These are phyloP conservation scores for Scheffersomyces lignicola DNA, from an alignment of 1,139 yeast genomes.

Conservation along the genomic window DNA sequence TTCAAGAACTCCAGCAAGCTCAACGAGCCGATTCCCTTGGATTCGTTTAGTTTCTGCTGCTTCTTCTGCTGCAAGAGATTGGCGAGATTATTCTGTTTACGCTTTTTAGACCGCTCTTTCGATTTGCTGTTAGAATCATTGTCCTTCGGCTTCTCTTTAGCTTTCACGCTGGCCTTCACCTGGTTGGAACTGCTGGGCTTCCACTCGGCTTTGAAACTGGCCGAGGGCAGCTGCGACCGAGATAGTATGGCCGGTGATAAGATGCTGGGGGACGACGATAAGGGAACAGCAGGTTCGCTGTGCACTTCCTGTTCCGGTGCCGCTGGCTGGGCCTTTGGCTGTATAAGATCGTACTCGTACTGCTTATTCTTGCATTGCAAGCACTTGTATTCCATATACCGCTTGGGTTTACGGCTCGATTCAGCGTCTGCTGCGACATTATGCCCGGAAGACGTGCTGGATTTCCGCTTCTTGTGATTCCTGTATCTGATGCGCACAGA, in stretches of 20 bases:
- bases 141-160: constrained; percentile 2
- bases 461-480: constrained; percentile 1
- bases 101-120: constrained; percentile 28
- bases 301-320: constrained; percentile 2
- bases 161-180: constrained; percentile 2
- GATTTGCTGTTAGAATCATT: constrained; percentile 13
- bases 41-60: constrained; percentile 29
- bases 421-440: too few relatives aligned
- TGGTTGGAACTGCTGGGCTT: constrained; percentile 8
- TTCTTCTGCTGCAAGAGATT: constrained; percentile 44
- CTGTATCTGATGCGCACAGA: constrained; percentile 16
- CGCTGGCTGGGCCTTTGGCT: constrained; percentile 4
- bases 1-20: constrained; percentile 52
- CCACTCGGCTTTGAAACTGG: constrained; percentile 11
- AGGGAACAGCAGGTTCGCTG: not conserved
- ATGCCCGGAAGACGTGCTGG: too few relatives aligned
- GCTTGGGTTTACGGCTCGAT: too few relatives aligned
- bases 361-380: constrained; percentile 22
- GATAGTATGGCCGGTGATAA: constrained; percentile 1
- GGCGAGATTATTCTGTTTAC: constrained; percentile 35
- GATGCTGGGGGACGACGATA: not conserved
- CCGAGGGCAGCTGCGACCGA: constrained; percentile 2
- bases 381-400: constrained; percentile 29
- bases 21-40: constrained; percentile 30
- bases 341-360: constrained; percentile 8